phyloP scores from a whole-genome alignment of 2,329 filamentous ascomycete genomes.

The Aspergillus caelatus region DNA sequence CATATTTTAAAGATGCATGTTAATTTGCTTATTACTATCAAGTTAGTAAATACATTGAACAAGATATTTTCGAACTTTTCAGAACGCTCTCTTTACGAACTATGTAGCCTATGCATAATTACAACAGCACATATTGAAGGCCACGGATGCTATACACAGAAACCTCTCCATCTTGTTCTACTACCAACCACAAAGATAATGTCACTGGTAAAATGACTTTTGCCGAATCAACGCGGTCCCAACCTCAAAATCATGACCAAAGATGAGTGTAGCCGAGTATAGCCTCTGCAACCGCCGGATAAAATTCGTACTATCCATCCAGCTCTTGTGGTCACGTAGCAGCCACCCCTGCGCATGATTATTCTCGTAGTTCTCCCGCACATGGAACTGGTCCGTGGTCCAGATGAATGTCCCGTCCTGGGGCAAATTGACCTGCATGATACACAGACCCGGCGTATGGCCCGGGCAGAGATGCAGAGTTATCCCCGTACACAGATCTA shows the following conservation, averaged over 20 bases:
- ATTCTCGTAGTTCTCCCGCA: conserved; percentile 43
- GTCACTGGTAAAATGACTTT: not conserved
- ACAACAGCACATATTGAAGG: no score
- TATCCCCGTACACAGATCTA: conserved; percentile 47
- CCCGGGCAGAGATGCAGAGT: conserved; percentile 40
- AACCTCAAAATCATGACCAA: conserved; percentile 20
- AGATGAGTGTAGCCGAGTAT: conserved; percentile 34
- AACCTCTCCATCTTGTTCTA: not conserved
- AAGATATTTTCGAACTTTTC: no score
- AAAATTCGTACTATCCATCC: conserved; percentile 39
- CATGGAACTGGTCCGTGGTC: conserved; percentile 46
- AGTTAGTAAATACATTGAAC: no score
- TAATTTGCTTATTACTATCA: no score
- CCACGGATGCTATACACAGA: not conserved
- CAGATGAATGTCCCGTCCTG: conserved; percentile 44
- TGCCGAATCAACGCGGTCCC: not conserved
- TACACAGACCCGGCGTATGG: conserved; percentile 40
- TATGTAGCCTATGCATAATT: no score
- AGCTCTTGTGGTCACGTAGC: conserved; percentile 41
- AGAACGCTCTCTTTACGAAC: no score
- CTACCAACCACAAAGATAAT: not conserved
- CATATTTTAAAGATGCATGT: no score
- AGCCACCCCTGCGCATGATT: conserved; percentile 41
- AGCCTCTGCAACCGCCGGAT: conserved; percentile 35
- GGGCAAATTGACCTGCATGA: conserved; percentile 42